A percentile compares a stretch with the other conserved stretches of the same genome.
These are phyloP conservation scores for Penicillium salamii DNA, from an alignment of 495 filamentous ascomycete species.

Conservation along the genomic window DNA sequence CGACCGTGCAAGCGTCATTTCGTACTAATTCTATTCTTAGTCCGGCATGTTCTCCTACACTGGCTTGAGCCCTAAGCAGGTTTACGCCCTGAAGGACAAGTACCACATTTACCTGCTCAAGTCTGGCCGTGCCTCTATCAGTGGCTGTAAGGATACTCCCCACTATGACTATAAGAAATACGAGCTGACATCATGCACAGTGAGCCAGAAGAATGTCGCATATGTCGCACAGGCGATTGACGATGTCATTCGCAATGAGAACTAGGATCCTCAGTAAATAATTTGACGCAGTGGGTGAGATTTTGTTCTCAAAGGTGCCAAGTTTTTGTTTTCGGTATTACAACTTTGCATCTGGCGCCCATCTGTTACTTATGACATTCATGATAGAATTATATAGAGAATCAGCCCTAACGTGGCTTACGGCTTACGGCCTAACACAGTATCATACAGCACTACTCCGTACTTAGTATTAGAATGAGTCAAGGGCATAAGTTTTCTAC, in stretches of 20 bases:
- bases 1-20: background rate
- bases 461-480: conserved; percentile 1
- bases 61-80: conserved; percentile 43
- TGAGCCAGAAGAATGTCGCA: conserved; percentile 47
- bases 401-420: conserved; percentile 2
- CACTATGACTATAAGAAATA: background rate
- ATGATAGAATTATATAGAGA: conserved; percentile 27
- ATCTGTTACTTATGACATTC: conserved; percentile 19
- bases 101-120: conserved; percentile 51
- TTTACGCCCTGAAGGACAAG: conserved; percentile 43
- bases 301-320: background rate
- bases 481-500: conserved; percentile 23
- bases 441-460: background rate
- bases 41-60: conserved; percentile 56
- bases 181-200: conserved; percentile 33
- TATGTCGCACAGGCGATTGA: conserved; percentile 50
- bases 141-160: conserved; percentile 37
- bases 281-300: no score
- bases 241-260: conserved; percentile 43
- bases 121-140: conserved; percentile 47
- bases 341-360: conserved; percentile 14
- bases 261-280: conserved; percentile 18
- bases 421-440: background rate
- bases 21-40: conserved; percentile 23
- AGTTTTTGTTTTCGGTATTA: conserved; percentile 2